These are phyloP conservation scores for Vitis rotundifolia DNA, from an alignment of 164 flowering plant genomes.

Conservation along the genomic window DNA sequence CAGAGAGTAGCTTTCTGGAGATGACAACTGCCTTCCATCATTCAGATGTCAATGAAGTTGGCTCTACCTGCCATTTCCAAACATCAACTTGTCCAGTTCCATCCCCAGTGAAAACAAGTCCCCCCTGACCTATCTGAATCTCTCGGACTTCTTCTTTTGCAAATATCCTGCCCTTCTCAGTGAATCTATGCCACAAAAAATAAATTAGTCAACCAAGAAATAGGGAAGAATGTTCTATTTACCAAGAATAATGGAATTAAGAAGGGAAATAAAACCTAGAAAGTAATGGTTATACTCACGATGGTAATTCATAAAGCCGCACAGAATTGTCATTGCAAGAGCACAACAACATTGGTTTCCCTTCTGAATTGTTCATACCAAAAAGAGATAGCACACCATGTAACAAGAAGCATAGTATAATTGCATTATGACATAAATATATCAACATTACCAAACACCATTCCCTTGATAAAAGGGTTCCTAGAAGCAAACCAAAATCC, in stretches of 20 bases:
- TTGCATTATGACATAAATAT: too few species aligned
- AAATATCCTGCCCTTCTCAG: constrained; percentile 43
- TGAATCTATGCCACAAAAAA: constrained; percentile 21
- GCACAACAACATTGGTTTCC: constrained; percentile 52
- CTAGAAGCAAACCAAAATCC: too few species aligned
- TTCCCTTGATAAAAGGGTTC: too few species aligned
- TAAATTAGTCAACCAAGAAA: too few species aligned
- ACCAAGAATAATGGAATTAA: neutral
- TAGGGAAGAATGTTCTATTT: neutral
- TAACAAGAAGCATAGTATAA: neutral
- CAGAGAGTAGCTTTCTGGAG: too few species aligned
- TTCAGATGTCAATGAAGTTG: too few species aligned
- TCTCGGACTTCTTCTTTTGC: constrained; percentile 31
- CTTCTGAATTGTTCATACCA: constrained; percentile 54
- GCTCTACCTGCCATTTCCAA: too few species aligned
- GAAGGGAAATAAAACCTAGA: too few species aligned
- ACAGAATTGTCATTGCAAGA: constrained; percentile 54
- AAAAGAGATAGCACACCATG: constrained; percentile 49
- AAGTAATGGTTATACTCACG: constrained; percentile 25
- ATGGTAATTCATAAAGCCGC: constrained; percentile 55
- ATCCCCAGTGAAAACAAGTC: constrained; percentile 6
- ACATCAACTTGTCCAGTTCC: too few species aligned
- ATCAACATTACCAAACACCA: too few species aligned
- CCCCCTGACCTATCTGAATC: constrained; percentile 27
- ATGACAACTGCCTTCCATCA: too few species aligned